A percentile compares a stretch with the other conserved stretches of the same genome.
These are phyloP conservation scores for Juglanconis juglandina DNA, from an alignment of 2,329 filamentous ascomycete species.

Conservation along the genomic window DNA sequence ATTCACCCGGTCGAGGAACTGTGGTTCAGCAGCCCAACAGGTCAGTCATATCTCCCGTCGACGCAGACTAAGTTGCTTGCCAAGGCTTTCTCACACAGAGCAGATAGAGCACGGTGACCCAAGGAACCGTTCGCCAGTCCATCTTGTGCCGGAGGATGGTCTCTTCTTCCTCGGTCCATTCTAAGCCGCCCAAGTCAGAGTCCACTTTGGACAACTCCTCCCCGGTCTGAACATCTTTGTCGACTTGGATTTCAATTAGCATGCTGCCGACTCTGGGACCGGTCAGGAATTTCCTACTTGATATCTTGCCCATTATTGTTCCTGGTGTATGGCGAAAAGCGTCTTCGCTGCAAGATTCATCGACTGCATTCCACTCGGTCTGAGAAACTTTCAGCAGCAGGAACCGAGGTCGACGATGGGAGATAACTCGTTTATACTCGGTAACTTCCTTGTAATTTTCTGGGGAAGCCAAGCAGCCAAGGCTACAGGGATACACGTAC, in stretches of 20 bases:
- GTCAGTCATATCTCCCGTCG: background rate
- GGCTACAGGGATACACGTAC: background rate
- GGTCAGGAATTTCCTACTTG: no score
- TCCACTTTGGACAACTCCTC: conserved; percentile 12
- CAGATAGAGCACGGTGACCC: conserved; percentile 51
- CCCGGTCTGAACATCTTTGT: background rate
- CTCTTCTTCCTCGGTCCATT: conserved; percentile 51
- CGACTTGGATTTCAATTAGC: background rate
- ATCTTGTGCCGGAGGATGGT: conserved; percentile 46
- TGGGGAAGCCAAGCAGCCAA: background rate
- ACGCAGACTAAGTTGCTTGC: background rate
- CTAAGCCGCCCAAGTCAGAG: conserved; percentile 25
- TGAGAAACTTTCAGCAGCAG: no score
- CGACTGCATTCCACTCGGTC: no score
- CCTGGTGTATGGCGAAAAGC: no score
- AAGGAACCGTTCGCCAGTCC: conserved; percentile 49
- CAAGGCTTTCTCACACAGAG: conserved; percentile 44
- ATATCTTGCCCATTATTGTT: no score
- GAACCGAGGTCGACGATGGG: no score
- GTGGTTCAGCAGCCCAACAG: conserved; percentile 1
- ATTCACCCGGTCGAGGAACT: conserved; percentile 34
- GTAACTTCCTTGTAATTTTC: background rate
- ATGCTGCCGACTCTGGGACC: no score
- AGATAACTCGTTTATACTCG: no score
- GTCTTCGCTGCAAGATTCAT: no score